These are phyloP conservation scores for Talaromyces adpressus DNA, from an alignment of 495 filamentous ascomycete genomes.

Conservation along the genomic window DNA sequence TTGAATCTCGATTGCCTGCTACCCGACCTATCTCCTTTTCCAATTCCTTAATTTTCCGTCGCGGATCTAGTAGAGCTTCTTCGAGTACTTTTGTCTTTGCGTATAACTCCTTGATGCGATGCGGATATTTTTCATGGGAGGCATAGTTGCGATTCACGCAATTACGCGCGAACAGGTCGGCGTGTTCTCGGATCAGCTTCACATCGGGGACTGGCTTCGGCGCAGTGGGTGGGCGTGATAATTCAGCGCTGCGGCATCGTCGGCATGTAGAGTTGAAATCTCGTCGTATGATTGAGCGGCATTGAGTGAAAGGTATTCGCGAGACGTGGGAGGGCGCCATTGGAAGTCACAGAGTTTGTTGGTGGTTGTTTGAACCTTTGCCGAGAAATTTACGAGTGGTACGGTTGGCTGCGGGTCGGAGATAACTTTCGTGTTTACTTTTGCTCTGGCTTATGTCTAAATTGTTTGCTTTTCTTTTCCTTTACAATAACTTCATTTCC, in stretches of 20 bases:
- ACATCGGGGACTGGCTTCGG: constrained; percentile 75
- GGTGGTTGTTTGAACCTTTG: neutral
- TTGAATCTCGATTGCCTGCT: constrained; percentile 8
- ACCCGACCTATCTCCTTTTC: constrained; percentile 35
- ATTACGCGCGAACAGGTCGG: constrained; percentile 70
- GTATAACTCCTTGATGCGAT: constrained; percentile 61
- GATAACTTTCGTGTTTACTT: neutral
- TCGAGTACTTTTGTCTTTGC: constrained; percentile 52
- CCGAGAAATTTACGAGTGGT: neutral
- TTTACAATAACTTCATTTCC: neutral
- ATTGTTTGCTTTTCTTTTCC: too few relatives aligned
- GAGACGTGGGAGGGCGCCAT: neutral
- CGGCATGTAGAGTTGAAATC: constrained; percentile 21
- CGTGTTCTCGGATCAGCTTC: constrained; percentile 81
- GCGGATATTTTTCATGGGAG: constrained; percentile 55
- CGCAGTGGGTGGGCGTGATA: constrained; percentile 59
- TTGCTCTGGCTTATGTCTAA: neutral
- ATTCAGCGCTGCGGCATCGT: constrained; percentile 19
- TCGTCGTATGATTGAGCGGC: constrained; percentile 14
- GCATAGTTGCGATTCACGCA: constrained; percentile 81
- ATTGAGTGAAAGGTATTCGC: neutral
- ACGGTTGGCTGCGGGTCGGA: neutral
- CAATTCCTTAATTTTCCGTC: constrained; percentile 32
- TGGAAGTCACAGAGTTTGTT: neutral
- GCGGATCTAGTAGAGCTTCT: constrained; percentile 28